Conservation (phyloP, 148 eudicot genomes). For the Selenicereus undatus region DNA sequence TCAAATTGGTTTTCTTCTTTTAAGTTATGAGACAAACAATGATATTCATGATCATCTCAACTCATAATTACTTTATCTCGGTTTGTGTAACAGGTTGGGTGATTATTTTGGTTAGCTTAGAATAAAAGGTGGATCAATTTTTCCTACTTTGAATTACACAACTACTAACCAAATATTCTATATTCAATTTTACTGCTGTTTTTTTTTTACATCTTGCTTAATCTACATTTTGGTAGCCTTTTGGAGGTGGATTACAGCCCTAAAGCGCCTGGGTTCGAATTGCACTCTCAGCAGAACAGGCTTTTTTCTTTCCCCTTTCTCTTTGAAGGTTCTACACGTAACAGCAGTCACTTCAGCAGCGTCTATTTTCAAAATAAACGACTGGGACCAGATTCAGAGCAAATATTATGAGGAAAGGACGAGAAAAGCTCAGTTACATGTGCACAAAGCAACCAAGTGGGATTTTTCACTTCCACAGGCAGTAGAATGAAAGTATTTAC, state of each 20-base stretch:
- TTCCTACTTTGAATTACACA: too few species aligned
- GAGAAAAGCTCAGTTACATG: not conserved
- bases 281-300: conserved; percentile 77
- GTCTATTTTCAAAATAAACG: not conserved
- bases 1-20: too few species aligned
- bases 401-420: not conserved
- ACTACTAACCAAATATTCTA: too few species aligned
- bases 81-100: too few species aligned
- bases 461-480: not conserved
- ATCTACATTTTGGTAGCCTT: too few species aligned
- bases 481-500: not conserved
- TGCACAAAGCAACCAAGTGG: not conserved
- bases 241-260: conserved; percentile 37
- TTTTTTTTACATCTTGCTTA: too few species aligned
- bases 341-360: not conserved
- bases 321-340: not conserved
- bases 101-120: too few species aligned
- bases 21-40: too few species aligned
- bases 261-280: conserved; percentile 99
- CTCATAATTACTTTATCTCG: too few species aligned
- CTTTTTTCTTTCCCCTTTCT: not conserved
- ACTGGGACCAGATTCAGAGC: not conserved
- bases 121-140: too few species aligned
- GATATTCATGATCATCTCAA: too few species aligned
- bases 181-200: too few species aligned